Percentiles rank a stretch among this genome's conserved stretches.
These are phyloP conservation scores for Stylosanthes scabra DNA, from an alignment of 331 rosid species.

Conservation along the genomic window DNA sequence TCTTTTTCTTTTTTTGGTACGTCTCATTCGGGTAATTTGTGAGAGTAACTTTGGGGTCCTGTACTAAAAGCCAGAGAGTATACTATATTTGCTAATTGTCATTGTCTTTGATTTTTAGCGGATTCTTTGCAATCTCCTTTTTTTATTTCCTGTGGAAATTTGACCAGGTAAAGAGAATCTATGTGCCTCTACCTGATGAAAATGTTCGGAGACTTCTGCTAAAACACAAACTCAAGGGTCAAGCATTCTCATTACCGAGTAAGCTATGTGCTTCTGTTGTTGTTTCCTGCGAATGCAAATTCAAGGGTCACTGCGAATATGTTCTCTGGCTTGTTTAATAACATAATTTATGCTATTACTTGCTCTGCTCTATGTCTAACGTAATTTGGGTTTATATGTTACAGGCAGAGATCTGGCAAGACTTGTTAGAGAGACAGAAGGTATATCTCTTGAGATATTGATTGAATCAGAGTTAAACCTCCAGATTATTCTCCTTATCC, in stretches of 20 bases:
- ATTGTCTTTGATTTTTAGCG: conserved; percentile 10
- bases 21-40: too few species aligned
- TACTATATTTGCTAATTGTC: too few species aligned
- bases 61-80: too few species aligned
- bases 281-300: neutral
- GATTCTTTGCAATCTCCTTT: conserved; percentile 33
- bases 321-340: neutral
- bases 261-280: conserved; percentile 47
- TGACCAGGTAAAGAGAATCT: conserved; percentile 88
- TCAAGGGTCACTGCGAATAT: neutral
- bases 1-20: too few species aligned
- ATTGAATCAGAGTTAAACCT: neutral
- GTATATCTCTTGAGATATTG: conserved; percentile 42
- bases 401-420: conserved; percentile 84
- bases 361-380: conserved; percentile 7
- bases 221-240: conserved; percentile 91
- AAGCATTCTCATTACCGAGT: conserved; percentile 92
- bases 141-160: conserved; percentile 33
- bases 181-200: conserved; percentile 85
- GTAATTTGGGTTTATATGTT: conserved; percentile 31
- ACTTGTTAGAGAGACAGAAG: conserved; percentile 87
- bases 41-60: too few species aligned
- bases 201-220: conserved; percentile 77
- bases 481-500: neutral
- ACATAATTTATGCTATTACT: neutral